Evolutionary conservation across 169 alveolate species (phyloP).

Genomic region (Theileria parva): DNA sequence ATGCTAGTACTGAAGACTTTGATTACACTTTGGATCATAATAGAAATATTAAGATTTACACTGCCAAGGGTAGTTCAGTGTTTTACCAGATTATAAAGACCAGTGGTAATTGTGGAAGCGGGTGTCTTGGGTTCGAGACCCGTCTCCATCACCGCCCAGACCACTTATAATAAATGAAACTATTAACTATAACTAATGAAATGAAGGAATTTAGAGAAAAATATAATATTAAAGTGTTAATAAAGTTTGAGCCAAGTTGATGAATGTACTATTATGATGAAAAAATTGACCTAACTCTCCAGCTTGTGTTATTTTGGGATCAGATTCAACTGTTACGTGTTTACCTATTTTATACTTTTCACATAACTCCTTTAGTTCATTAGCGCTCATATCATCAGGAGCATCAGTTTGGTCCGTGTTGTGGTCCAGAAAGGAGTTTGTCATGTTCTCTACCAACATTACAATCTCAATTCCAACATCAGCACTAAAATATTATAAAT

Average conservation of each 20-base stretch:
- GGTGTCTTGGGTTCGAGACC: neutral
- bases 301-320: conserved; percentile 40
- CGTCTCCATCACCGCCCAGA: conserved; percentile 4
- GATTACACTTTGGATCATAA: too few species aligned
- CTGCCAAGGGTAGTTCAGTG: too few species aligned
- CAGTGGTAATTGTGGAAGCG: too few species aligned
- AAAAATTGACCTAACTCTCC: conserved; percentile 53
- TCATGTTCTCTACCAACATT: conserved; percentile 98
- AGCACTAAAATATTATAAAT: conserved; percentile 41
- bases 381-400: neutral
- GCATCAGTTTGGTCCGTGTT: neutral
- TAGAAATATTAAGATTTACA: too few species aligned
- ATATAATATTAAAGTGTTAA: neutral
- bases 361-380: conserved; percentile 32
- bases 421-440: conserved; percentile 73
- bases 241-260: neutral
- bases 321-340: conserved; percentile 25
- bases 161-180: neutral
- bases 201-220: too few species aligned
- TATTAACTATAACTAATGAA: too few species aligned
- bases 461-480: conserved; percentile 86
- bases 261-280: neutral
- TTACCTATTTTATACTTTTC: conserved; percentile 23
- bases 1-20: too few species aligned
- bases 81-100: too few species aligned